Evolutionary conservation across 805 yeast genomes (phyloP), one percentile per base, ranked within the genome.

Genomic region (Candida piceae): DNA sequence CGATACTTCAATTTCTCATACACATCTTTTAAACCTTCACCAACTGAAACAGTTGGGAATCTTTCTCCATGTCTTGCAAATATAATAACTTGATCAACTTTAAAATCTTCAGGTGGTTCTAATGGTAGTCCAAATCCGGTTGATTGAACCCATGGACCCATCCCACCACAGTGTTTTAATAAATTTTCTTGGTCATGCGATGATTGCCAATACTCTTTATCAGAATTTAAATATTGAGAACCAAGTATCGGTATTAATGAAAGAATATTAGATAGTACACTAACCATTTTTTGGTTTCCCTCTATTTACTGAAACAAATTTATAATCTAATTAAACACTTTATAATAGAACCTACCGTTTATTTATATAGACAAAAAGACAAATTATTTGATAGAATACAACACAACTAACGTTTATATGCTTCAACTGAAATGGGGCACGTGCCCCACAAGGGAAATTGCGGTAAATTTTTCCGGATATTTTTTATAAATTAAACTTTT

Each of bases 1-100:
- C 71, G 57, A 11, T 29, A 26, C 29, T 53, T 54, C 48, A 78
- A 60, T 39, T 64, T 64, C 5, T 54, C 47, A 18, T 54, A 53
- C 4, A 59, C 37, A 1, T 39, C 38, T 10, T 47, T 40, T 13
- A 57, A 46, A 17, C 54, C 61, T 8, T 34, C 18, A 1, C 49
- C 57, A 4, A 67, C 62, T n/a, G 64, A 60, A 3, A 48, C 56
- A 3, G 83, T 71, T 3, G 86, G 87, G 51, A 67, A 83, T 45
- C 95, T 66, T 57, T 84, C 93, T 16, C 90, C 94, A 52, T 86
- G 94, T 52, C 95, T 72, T 47, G 79, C 77, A 35, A 82, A 60
- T 16, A 83, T 60, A 46, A 81, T 87, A 8, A 82, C 85, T 57
- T 83, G 90, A 47, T 74, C 75, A 38, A 79, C 64, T 5, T 58